These are phyloP conservation scores for Avicennia marina DNA, from an alignment of 257 asterid genomes.

Conservation along the genomic window DNA sequence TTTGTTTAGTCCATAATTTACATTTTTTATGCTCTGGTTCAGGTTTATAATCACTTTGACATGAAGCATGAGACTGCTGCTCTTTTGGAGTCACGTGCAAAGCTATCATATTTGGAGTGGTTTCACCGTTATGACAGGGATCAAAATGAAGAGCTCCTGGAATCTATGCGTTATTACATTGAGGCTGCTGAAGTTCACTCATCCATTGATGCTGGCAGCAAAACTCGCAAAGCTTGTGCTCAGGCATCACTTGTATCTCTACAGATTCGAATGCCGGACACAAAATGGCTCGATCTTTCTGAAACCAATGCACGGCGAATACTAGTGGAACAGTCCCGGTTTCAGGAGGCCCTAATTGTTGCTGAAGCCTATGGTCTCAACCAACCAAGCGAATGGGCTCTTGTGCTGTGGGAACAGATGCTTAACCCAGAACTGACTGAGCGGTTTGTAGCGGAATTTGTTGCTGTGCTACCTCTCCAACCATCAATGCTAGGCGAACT, in stretches of 20 bases:
- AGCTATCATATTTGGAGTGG: conserved; percentile 66
- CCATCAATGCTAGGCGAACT: conserved; percentile 93
- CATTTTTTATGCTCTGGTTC: conserved; percentile 20
- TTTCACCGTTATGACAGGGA: conserved; percentile 67
- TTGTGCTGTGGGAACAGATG: conserved; percentile 98
- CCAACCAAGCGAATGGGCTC: conserved; percentile 98
- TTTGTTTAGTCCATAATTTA: conserved; percentile 8
- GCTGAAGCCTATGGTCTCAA: conserved; percentile 97
- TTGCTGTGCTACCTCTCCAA: conserved; percentile 87
- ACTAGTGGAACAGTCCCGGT: conserved; percentile 82
- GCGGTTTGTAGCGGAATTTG: conserved; percentile 90
- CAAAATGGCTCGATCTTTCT: conserved; percentile 77
- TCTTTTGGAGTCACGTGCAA: conserved; percentile 78
- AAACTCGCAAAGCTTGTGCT: conserved; percentile 78
- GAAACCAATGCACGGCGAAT: conserved; percentile 88
- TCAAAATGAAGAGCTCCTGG: conserved; percentile 83
- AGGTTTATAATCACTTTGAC: conserved; percentile 94
- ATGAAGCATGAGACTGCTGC: conserved; percentile 95
- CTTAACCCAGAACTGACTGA: conserved; percentile 86
- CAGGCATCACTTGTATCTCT: conserved; percentile 94
- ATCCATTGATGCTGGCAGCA: conserved; percentile 91
- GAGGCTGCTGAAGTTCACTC: conserved; percentile 97
- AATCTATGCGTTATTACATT: conserved; percentile 77
- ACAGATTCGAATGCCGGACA: conserved; percentile 96
- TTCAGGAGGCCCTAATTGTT: conserved; percentile 91